Percentiles rank a stretch among this genome's conserved stretches.
Conservation (phyloP, 164 flowering plant genomes). For the Paratinospora sagittata region DNA sequence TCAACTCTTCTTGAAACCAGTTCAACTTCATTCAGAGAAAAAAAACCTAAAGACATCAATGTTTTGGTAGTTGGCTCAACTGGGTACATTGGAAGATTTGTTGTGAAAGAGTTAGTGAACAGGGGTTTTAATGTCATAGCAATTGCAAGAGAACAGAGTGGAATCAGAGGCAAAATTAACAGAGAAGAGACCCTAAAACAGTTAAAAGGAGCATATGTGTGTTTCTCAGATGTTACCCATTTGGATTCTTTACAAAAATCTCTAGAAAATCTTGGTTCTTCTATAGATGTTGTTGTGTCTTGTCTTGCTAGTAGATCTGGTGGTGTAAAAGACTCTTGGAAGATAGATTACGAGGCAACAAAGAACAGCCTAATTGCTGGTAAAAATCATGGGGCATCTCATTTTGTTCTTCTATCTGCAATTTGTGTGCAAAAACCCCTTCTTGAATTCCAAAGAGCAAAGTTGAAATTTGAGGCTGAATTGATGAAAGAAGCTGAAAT, state of each 20-base stretch:
- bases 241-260: slow-evolving; percentile 49
- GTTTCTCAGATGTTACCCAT: slow-evolving; percentile 75
- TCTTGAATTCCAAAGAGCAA: slow-evolving; percentile 85
- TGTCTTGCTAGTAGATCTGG: slow-evolving; percentile 89
- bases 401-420: slow-evolving; percentile 88
- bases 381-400: slow-evolving; percentile 58
- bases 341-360: slow-evolving; percentile 86
- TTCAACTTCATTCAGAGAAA: slow-evolving; percentile 47
- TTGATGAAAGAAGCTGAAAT: slow-evolving; percentile 47
- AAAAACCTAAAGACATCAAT: slow-evolving; percentile 59
- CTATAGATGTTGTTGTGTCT: slow-evolving; percentile 78
- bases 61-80: slow-evolving; percentile 87
- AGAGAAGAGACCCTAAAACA: slow-evolving; percentile 55
- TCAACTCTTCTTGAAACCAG: slow-evolving; percentile 30
- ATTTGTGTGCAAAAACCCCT: slow-evolving; percentile 92
- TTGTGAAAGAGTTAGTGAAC: slow-evolving; percentile 58
- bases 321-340: slow-evolving; percentile 88
- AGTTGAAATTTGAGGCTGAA: slow-evolving; percentile 82
- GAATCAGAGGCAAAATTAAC: slow-evolving; percentile 55
- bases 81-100: slow-evolving; percentile 91
- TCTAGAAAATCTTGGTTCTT: slow-evolving; percentile 36
- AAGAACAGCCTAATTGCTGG: slow-evolving; percentile 79
- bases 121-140: slow-evolving; percentile 83
- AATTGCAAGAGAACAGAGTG: slow-evolving; percentile 80
- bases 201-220: slow-evolving; percentile 62